phyloP scores from a whole-genome alignment of 345 rosid species.

The Carallia brachiata region DNA sequence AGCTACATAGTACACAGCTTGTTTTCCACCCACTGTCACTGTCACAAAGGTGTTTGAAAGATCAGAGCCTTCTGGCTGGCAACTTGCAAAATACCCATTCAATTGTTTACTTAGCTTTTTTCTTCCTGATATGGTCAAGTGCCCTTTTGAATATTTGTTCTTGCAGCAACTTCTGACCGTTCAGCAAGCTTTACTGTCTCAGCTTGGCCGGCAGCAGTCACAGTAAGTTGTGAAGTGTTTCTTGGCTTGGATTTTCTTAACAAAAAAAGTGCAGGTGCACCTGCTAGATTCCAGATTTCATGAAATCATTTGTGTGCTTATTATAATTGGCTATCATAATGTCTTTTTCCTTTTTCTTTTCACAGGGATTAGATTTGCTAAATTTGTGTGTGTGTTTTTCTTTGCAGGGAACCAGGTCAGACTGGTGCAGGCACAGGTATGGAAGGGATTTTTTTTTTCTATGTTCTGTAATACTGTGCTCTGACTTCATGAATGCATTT shows the following conservation, averaged over 20 bases:
- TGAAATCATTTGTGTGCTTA: not conserved
- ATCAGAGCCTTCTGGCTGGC: no score
- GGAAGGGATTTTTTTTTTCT: not conserved
- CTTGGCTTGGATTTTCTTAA: slow-evolving; percentile 6
- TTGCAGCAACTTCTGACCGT: slow-evolving; percentile 51
- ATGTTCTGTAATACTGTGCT: not conserved
- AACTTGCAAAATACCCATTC: no score
- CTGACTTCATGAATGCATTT: not conserved
- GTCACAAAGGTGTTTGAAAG: no score
- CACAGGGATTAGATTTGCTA: slow-evolving; percentile 1
- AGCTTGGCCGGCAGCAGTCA: slow-evolving; percentile 47
- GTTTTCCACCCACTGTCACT: no score
- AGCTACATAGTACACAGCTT: no score
- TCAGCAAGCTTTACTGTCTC: slow-evolving; percentile 58
- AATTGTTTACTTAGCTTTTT: no score
- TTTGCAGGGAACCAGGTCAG: slow-evolving; percentile 50
- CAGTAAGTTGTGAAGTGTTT: slow-evolving; percentile 42
- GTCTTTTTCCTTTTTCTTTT: no score
- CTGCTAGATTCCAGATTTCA: no score
- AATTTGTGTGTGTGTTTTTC: not conserved
- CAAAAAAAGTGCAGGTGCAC: not conserved
- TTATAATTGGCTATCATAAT: not conserved
- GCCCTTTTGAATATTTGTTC: not conserved
- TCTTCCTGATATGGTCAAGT: no score
- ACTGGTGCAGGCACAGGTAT: slow-evolving; percentile 50